Evolutionary conservation across 2,329 filamentous ascomycete genomes (phyloP), one percentile per base, ranked within the genome.

Genomic region (Dactylellina haptotyla): DNA sequence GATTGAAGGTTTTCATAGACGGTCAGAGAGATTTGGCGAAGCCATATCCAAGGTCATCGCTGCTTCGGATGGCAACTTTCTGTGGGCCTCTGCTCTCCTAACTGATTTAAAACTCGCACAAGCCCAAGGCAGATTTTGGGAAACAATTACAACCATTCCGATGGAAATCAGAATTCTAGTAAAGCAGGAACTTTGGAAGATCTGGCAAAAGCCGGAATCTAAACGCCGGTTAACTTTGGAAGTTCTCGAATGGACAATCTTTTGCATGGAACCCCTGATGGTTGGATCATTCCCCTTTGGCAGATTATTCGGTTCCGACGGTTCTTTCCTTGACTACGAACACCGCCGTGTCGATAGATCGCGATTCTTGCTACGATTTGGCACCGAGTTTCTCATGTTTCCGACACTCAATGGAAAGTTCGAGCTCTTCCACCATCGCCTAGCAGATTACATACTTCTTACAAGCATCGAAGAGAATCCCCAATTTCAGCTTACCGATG

Each of bases 131-230:
- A 63, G 57, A 26, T 75, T 75, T 34, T 75, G 70, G 69, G 70
- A 75, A 51, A 64, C 63, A 0, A 75, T 75, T 28, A 75, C 62
- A 1, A 63, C 62, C 3, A 50, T 75, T 23, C 70, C 70, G 2
- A 58, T 28, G 23, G 63, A 64, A 43, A 75, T 75, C n/a, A 20
- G 43, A 32, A 67, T 75, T 43, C 20, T 75, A 8, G 63, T 75
- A 26, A 67, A 69, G 41, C 54, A 75, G 14, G 63, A 69, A 63
- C 26, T 75, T 9, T 75, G 70, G 70, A 63, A 64, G 45, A 75
- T 75, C 8, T 75, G 70, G 70, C 70, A 75, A 51, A 67, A 67
- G 25, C 70, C 70, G n/a, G 70, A 75, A 32, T 69, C 63, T 8
- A 75, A 69, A 46, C 56, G 70, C 9, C 56, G 70, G 9, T 34